These are phyloP conservation scores for Verticillium albo-atrum DNA, from an alignment of 2,329 filamentous ascomycete species.

Conservation along the genomic window DNA sequence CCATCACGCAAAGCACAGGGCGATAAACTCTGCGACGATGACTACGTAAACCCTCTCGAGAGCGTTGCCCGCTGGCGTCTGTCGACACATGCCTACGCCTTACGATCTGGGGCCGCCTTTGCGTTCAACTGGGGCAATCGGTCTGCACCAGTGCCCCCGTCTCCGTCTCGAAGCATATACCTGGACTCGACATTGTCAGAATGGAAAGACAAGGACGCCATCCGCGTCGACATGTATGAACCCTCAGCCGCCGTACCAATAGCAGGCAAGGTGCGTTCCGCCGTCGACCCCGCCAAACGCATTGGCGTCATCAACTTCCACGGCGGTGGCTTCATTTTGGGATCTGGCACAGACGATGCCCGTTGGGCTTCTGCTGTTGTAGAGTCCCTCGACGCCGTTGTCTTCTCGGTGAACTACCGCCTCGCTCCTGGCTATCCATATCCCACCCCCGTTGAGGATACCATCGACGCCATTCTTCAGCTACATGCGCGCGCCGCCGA, in stretches of 20 bases:
- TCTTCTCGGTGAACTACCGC: constrained; percentile 65
- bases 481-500: constrained; percentile 51
- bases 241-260: constrained; percentile 12
- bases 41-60: constrained; percentile 37
- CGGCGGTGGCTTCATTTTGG: constrained; percentile 62
- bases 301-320: constrained; percentile 62
- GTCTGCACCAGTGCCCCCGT: constrained; percentile 32
- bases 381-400: constrained; percentile 48
- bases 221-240: constrained; percentile 44
- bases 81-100: constrained; percentile 34
- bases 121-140: constrained; percentile 38
- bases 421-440: constrained; percentile 62
- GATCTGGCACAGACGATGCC: constrained; percentile 58
- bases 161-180: constrained; percentile 32
- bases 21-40: not conserved
- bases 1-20: not conserved
- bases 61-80: constrained; percentile 38
- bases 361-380: constrained; percentile 53
- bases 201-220: constrained; percentile 29
- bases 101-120: constrained; percentile 38
- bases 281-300: constrained; percentile 21
- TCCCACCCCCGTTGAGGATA: constrained; percentile 61
- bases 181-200: constrained; percentile 37
- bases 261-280: constrained; percentile 17
- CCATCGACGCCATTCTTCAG: constrained; percentile 60